phyloP scores from a whole-genome alignment of 768 basidiomycete species.

The Cyclocybe aegerita region DNA sequence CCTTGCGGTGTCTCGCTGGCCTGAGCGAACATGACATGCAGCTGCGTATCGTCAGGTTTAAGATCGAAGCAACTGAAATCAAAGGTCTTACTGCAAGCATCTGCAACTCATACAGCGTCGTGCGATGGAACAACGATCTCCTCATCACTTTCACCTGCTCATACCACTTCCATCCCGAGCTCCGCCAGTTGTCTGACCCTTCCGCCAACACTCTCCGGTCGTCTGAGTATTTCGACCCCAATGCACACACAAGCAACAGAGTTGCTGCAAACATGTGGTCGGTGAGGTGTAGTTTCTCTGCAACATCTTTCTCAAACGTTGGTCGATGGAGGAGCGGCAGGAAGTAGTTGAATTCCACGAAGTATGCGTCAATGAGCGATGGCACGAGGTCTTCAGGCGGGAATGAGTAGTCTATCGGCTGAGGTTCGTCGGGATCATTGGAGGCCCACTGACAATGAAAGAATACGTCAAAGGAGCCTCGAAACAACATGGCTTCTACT shows the following conservation, averaged over 20 bases:
- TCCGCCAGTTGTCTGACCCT: constrained; percentile 38
- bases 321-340: constrained; percentile 73
- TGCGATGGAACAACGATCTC: constrained; percentile 54
- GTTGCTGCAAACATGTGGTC: constrained; percentile 51
- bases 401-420: constrained; percentile 35
- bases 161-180: constrained; percentile 66
- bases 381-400: constrained; percentile 54
- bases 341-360: constrained; percentile 50
- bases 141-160: constrained; percentile 64
- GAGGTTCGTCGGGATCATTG: constrained; percentile 19
- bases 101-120: constrained; percentile 74
- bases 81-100: constrained; percentile 50
- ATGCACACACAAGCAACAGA: constrained; percentile 65
- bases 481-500: not conserved
- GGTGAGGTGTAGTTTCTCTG: constrained; percentile 46
- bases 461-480: not conserved
- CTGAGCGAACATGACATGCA: constrained; percentile 47
- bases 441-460: constrained; percentile 30
- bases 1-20: constrained; percentile 50
- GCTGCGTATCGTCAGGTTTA: constrained; percentile 26
- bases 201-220: constrained; percentile 61
- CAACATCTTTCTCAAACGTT: constrained; percentile 56
- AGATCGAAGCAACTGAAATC: not conserved
- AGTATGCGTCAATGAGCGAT: constrained; percentile 65
- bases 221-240: constrained; percentile 57